These are phyloP conservation scores for Mucor saturninus DNA, from an alignment of 371 early-diverging fungal species.

Conservation along the genomic window DNA sequence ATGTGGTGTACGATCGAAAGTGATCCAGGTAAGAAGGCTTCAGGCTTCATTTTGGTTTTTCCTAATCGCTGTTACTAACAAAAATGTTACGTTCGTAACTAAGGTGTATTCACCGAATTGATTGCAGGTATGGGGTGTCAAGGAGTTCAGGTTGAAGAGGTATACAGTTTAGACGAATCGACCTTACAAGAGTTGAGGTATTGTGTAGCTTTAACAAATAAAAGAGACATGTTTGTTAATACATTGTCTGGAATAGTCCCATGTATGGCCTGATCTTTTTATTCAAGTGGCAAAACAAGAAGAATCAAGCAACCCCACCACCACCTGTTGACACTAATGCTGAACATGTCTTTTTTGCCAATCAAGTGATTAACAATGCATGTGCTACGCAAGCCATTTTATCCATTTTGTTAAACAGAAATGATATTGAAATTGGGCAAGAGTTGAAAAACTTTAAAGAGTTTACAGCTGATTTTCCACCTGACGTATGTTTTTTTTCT, in stretches of 20 bases:
- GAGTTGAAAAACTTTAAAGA: conserved; percentile 77
- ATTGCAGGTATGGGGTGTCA: conserved; percentile 82
- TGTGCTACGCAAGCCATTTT: conserved; percentile 96
- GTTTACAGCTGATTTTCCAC: conserved; percentile 78
- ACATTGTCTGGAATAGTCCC: conserved; percentile 46
- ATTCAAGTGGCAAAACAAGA: conserved; percentile 81
- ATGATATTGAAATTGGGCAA: conserved; percentile 73
- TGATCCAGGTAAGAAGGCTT: conserved; percentile 70
- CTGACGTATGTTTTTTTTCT: conserved; percentile 63
- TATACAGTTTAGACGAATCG: conserved; percentile 72
- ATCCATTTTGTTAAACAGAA: conserved; percentile 80
- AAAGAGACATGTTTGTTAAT: background rate
- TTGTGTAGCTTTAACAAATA: background rate
- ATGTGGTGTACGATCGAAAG: conserved; percentile 88
- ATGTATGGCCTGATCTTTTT: conserved; percentile 90
- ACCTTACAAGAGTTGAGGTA: conserved; percentile 62
- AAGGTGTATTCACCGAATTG: conserved; percentile 90
- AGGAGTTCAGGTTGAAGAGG: conserved; percentile 85
- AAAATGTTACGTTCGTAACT: background rate
- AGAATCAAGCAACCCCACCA: conserved; percentile 25
- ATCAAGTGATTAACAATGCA: conserved; percentile 82
- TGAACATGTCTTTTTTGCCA: conserved; percentile 77
- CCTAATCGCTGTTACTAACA: background rate
- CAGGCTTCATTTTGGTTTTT: too few species aligned
- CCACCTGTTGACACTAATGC: conserved; percentile 25